Base-by-base conservation (phyloP, 2,329 filamentous ascomycete species). In the Hymenotorrendiella dingleyae region DNA sequence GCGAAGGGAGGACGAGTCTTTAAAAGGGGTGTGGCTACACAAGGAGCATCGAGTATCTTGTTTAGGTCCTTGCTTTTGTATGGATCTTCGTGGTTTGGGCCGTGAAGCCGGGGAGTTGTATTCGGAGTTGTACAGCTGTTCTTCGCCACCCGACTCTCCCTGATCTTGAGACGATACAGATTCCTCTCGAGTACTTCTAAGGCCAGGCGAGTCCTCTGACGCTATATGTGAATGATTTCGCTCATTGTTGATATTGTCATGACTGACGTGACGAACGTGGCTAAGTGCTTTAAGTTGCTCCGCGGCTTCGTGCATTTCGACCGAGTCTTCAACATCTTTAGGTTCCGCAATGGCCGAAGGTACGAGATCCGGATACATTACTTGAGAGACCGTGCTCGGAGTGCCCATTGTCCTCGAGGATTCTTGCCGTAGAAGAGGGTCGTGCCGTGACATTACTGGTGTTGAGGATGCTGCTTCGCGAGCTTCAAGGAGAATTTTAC, bases 281-380 rank as follows among this genome's bases (percentile, higher is more conserved):
- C 79, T 82, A 30, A 83, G 60, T 2, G 78, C 78, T 54, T 82
- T 82, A 5, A 83, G 67, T 58, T 82, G 78, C 55, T 82, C 78
- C 4, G 79, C 79, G 16, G 79, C 79, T 59, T 82, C 77, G 52
- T 82, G 76, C 76, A 83, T 82, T 62, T 83, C 79, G 7, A 74
- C 78, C n/a, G 78, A 79, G 43, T 82, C 78, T 54, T 81, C 78
- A 4, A 70, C 72, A 21, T 72, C 62, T 44, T 73, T 71, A 23
- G 62, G 59, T 2, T 63, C 62, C 11, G 61, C 45, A 21, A 55
- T 43, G 36, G 21, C 43, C 20, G 55, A 47, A 21, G 50, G 46
- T 14, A 50, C 49, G 6, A 50, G 43, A 27, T 59, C 52, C 33
- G 47, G 54, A 30, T 54, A 60, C 11, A 58, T 34, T 10, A 54